These are phyloP conservation scores for Bruguiera hainesii DNA, from an alignment of 441 rosid species.

Conservation along the genomic window DNA sequence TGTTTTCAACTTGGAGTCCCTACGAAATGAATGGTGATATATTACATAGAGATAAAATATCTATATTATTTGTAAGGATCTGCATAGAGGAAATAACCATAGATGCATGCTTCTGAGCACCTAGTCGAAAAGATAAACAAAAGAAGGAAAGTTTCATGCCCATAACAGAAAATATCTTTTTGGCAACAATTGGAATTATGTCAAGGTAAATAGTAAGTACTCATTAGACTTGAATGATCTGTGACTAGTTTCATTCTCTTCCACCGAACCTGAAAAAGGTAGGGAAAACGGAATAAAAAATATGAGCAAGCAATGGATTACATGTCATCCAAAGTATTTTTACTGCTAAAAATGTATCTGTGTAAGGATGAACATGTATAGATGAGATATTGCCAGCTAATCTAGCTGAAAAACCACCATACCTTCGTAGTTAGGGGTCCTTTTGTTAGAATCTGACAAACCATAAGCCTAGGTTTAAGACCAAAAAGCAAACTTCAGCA, in stretches of 20 bases:
- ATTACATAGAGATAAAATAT: neutral
- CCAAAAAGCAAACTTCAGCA: constrained; percentile 3
- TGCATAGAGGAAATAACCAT: neutral
- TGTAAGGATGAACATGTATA: neutral
- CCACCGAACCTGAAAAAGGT: constrained; percentile 31
- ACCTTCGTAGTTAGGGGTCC: constrained; percentile 36
- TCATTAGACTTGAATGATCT: constrained; percentile 39
- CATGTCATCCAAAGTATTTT: neutral
- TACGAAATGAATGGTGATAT: neutral
- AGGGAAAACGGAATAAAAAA: neutral
- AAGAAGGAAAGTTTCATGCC: neutral
- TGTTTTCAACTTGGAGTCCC: neutral
- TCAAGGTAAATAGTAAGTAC: constrained; percentile 41
- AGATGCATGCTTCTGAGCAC: neutral
- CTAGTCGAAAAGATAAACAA: neutral
- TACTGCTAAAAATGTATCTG: neutral
- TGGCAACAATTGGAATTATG: constrained; percentile 1
- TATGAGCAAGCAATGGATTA: neutral
- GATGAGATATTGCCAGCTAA: neutral
- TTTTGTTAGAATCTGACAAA: constrained; percentile 27
- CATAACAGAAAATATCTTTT: neutral
- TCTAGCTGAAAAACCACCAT: neutral
- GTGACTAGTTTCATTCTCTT: constrained; percentile 25
- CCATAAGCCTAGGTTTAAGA: constrained; percentile 36
- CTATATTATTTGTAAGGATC: neutral